Conservation (phyloP, 805 yeast species). For the Saccharomycopsis javanensis region DNA sequence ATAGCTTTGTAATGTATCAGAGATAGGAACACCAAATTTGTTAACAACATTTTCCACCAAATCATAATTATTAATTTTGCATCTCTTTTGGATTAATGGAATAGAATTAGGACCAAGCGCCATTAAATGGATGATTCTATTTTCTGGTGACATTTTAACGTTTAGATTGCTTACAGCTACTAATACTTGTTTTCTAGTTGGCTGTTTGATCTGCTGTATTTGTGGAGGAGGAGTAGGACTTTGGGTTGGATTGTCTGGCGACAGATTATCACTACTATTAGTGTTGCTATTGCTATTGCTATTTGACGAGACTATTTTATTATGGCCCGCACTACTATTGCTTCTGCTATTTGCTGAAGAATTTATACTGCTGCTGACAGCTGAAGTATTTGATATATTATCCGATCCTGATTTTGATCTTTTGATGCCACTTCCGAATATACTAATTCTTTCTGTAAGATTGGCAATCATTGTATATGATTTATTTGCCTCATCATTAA, state of each 20-base stretch:
- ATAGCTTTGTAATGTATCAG: not conserved
- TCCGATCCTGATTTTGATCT: constrained; percentile 15
- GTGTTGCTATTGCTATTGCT: no score
- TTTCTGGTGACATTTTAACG: constrained; percentile 9
- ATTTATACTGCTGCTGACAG: not conserved
- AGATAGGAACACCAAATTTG: constrained; percentile 2
- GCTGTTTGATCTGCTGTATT: not conserved
- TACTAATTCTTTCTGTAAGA: constrained; percentile 7
- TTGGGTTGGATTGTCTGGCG: not conserved
- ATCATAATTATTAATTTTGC: constrained; percentile 4
- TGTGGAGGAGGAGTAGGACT: constrained; percentile 6
- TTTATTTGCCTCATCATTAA: not conserved
- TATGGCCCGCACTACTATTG: not conserved
- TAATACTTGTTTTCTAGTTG: constrained; percentile 1
- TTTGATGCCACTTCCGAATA: constrained; percentile 10
- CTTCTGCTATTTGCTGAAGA: not conserved
- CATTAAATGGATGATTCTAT: constrained; percentile 16
- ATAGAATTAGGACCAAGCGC: constrained; percentile 18
- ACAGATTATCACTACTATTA: not conserved
- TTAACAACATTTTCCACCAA: constrained; percentile 7
- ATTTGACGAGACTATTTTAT: no score
- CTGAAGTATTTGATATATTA: not conserved
- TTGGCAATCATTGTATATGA: constrained; percentile 5
- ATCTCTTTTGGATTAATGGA: constrained; percentile 4
- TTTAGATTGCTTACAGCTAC: constrained; percentile 10